These are phyloP conservation scores for Rhinocladiella mackenziei DNA, from an alignment of 2,329 filamentous ascomycete genomes.

Conservation along the genomic window DNA sequence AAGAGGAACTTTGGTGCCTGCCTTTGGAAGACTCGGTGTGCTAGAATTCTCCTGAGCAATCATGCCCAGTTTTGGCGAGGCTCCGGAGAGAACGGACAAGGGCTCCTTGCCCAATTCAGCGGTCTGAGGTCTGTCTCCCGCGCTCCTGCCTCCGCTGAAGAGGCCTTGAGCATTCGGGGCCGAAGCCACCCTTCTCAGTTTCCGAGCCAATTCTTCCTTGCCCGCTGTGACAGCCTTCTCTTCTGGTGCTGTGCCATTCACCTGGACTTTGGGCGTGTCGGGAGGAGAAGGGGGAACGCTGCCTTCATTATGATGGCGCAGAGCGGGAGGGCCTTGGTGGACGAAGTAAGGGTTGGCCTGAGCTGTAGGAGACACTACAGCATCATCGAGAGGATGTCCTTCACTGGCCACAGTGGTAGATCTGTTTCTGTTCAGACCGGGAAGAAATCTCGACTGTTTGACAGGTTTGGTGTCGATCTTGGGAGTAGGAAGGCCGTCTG, in stretches of 20 bases:
- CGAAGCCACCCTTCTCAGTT: conserved; percentile 88
- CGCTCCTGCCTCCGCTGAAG: conserved; percentile 59
- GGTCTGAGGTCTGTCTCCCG: conserved; percentile 69
- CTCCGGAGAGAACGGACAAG: conserved; percentile 56
- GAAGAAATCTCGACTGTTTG: conserved; percentile 84
- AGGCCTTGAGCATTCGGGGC: conserved; percentile 95
- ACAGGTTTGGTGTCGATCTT: conserved; percentile 62
- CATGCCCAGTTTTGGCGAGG: conserved; percentile 52
- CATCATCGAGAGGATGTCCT: conserved; percentile 83
- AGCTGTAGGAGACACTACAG: conserved; percentile 78
- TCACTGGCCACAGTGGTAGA: conserved; percentile 90
- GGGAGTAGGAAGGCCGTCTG: conserved; percentile 43
- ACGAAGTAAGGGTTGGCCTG: conserved; percentile 96
- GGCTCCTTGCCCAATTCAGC: conserved; percentile 84
- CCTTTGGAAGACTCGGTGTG: conserved; percentile 40
- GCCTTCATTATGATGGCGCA: conserved; percentile 91
- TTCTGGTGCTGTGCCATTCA: conserved; percentile 62
- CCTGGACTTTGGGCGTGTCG: conserved; percentile 76
- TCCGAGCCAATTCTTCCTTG: conserved; percentile 90
- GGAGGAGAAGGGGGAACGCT: conserved; percentile 90
- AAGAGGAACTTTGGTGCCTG: conserved; percentile 60
- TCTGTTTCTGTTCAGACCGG: conserved; percentile 78
- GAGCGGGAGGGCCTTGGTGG: conserved; percentile 87
- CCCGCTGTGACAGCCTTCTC: conserved; percentile 69
- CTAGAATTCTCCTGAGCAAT: conserved; percentile 41